Percentiles rank a stretch among this genome's conserved stretches.
These are phyloP conservation scores for Euphorbia peplus DNA, from an alignment of 345 rosid genomes.

Conservation along the genomic window DNA sequence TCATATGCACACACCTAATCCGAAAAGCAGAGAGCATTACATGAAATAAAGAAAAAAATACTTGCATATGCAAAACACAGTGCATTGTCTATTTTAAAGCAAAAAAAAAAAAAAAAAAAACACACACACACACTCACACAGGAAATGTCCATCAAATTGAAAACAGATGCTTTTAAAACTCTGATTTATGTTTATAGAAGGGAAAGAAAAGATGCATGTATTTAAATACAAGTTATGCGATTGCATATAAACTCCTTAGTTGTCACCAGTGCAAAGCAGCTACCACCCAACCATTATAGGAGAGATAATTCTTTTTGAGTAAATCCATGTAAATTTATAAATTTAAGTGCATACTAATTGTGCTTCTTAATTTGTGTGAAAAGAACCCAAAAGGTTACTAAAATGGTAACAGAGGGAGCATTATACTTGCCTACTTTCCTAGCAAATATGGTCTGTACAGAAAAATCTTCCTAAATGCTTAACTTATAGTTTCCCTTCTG, in stretches of 20 bases:
- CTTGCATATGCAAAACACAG: neutral
- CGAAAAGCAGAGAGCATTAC: neutral
- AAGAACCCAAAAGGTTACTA: no score
- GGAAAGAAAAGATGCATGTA: neutral
- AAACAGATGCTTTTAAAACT: neutral
- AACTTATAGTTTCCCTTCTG: neutral
- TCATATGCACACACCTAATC: slow-evolving; percentile 87
- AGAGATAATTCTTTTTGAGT: no score
- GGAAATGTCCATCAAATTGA: neutral
- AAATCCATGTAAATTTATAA: no score
- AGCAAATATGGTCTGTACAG: neutral
- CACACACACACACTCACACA: no score
- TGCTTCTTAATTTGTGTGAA: no score
- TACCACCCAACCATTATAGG: no score
- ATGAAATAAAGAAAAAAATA: neutral
- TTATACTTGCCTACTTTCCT: neutral
- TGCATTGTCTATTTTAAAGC: neutral
- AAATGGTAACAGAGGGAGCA: no score
- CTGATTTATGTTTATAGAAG: neutral
- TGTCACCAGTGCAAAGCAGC: neutral
- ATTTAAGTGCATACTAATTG: no score
- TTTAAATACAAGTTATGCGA: neutral
- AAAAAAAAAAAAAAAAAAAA: no score
- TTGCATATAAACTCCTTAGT: no score
- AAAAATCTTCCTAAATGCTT: neutral